Evolutionary conservation across 1,284 basidiomycete species (phyloP).

Genomic region (Mycosarcoma mackinlayi): DNA sequence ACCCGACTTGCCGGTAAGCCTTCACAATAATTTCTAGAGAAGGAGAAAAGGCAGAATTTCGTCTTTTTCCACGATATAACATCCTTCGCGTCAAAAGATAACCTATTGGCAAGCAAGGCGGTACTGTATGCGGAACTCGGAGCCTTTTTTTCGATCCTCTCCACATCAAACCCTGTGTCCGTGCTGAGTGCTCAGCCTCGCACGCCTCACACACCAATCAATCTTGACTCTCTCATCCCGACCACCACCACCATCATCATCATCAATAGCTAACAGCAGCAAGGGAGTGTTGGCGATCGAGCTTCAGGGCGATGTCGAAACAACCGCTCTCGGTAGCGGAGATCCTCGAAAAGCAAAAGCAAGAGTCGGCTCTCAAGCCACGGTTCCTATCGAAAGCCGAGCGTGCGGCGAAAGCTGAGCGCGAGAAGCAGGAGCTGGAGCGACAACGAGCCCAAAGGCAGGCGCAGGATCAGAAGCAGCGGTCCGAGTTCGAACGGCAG

Average conservation of each 20-base stretch:
- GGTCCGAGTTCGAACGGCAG: slow-evolving; percentile 78
- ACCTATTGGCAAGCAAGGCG: not conserved
- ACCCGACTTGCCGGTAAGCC: slow-evolving; percentile 5
- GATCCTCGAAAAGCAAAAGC: slow-evolving; percentile 54
- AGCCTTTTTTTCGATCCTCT: slow-evolving; percentile 2
- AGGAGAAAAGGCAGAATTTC: too few species aligned
- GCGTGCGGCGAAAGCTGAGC: slow-evolving; percentile 48
- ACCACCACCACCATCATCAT: not conserved
- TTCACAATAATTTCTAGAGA: too few species aligned
- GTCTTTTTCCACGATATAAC: too few species aligned
- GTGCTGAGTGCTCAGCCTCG: too few species aligned
- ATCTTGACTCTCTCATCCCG: not conserved
- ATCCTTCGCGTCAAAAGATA: too few species aligned
- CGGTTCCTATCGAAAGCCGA: slow-evolving; percentile 61
- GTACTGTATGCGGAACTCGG: slow-evolving; percentile 3
- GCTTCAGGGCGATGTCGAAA: slow-evolving; percentile 24
- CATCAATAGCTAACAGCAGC: not conserved
- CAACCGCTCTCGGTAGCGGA: slow-evolving; percentile 59
- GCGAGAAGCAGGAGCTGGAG: slow-evolving; percentile 34
- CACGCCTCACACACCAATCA: not conserved
- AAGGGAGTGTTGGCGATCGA: too few species aligned
- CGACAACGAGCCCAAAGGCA: slow-evolving; percentile 69
- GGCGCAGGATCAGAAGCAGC: slow-evolving; percentile 73
- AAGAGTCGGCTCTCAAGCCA: slow-evolving; percentile 49
- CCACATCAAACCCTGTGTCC: not conserved